Evolutionary conservation across 495 filamentous ascomycete genomes (phyloP).

Genomic region (Podospora australis): DNA sequence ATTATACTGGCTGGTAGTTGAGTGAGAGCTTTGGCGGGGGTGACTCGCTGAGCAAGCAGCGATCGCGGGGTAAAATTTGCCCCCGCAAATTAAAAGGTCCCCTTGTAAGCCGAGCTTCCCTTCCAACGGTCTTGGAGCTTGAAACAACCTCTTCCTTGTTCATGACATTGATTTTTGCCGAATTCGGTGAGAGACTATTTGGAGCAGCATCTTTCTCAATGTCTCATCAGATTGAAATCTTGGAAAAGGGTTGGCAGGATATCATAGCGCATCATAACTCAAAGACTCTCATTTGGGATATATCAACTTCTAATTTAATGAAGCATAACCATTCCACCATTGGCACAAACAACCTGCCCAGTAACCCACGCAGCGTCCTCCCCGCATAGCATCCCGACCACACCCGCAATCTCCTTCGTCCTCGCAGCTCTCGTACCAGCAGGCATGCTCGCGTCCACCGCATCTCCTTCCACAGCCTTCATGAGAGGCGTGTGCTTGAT

Average conservation of each 20-base stretch:
- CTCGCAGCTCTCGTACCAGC: conserved; percentile 57
- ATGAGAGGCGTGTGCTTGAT: conserved; percentile 65
- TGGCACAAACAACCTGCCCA: conserved; percentile 80
- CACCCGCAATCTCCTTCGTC: conserved; percentile 70
- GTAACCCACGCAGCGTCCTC: conserved; percentile 73
- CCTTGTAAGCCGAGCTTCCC: neutral
- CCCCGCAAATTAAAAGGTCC: conserved; percentile 1
- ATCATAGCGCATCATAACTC: too few species aligned
- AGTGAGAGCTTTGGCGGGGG: conserved; percentile 5
- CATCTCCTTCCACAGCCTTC: conserved; percentile 47
- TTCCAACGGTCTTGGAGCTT: too few species aligned
- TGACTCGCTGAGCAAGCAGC: neutral
- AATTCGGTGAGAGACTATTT: too few species aligned
- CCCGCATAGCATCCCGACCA: conserved; percentile 77
- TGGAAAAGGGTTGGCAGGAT: too few species aligned
- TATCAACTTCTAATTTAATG: conserved; percentile 22
- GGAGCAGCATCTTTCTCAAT: too few species aligned
- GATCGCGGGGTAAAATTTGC: conserved; percentile 15
- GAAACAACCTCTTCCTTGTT: neutral
- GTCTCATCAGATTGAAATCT: too few species aligned
- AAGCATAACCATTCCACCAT: conserved; percentile 69
- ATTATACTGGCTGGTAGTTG: too few species aligned
- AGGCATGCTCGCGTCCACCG: conserved; percentile 53
- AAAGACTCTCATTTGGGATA: too few species aligned
- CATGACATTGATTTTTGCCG: too few species aligned